These are phyloP conservation scores for Naganishia vaughanmartiniae DNA, from an alignment of 768 basidiomycete species.

Conservation along the genomic window DNA sequence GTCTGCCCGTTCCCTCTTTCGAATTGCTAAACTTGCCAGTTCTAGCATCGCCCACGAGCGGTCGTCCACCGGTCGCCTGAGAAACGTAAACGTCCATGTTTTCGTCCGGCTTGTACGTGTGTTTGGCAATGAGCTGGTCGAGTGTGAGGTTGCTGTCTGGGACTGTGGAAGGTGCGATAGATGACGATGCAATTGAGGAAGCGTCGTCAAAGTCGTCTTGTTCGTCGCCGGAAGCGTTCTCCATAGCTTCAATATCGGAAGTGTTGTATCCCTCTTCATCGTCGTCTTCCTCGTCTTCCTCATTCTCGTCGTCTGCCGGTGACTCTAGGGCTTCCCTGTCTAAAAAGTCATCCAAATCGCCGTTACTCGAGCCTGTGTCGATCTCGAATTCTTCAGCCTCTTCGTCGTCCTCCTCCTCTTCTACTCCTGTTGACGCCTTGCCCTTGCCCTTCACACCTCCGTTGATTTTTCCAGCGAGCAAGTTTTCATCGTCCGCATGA, in stretches of 20 bases:
- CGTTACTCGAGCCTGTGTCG: conserved; percentile 29
- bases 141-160: conserved; percentile 27
- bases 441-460: neutral
- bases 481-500: neutral
- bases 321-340: conserved; percentile 4
- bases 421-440: neutral
- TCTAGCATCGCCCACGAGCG: conserved; percentile 22
- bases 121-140: conserved; percentile 47
- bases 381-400: conserved; percentile 37
- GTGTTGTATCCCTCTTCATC: conserved; percentile 52
- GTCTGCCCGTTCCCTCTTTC: conserved; percentile 44
- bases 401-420: conserved; percentile 38
- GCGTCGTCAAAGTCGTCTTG: conserved; percentile 34
- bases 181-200: conserved; percentile 37
- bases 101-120: conserved; percentile 46
- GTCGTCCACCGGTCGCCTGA: conserved; percentile 29
- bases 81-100: conserved; percentile 18
- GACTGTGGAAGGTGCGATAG: conserved; percentile 18
- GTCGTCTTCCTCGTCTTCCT: conserved; percentile 38
- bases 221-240: conserved; percentile 32
- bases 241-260: conserved; percentile 52
- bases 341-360: conserved; percentile 30
- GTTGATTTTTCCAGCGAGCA: conserved; percentile 2
- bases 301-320: conserved; percentile 35
- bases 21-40: conserved; percentile 43